Percentiles rank a stretch among this genome's conserved stretches.
phyloP scores from a whole-genome alignment of 345 rosid genomes.

The Theobroma cacao region DNA sequence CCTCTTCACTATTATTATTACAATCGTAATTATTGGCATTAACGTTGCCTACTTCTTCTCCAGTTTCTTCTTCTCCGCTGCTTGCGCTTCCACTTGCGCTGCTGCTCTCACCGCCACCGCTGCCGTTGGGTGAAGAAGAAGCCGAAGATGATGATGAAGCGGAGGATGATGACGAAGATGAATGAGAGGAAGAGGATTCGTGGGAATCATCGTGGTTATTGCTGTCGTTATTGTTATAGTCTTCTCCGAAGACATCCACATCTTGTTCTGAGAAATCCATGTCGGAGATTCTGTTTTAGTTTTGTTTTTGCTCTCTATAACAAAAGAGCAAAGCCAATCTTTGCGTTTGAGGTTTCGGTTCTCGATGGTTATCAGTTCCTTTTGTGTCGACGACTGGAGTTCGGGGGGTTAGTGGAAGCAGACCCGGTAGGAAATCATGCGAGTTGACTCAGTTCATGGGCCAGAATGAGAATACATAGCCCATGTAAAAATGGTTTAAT shows the following conservation, averaged over 20 bases:
- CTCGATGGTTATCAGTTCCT: not conserved
- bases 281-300: not conserved
- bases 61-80: too few relatives aligned
- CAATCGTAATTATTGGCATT: too few relatives aligned
- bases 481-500: not conserved
- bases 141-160: not conserved
- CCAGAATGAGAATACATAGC: not conserved
- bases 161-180: not conserved
- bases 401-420: too few relatives aligned
- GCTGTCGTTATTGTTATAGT: not conserved
- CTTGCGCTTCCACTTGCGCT: too few relatives aligned
- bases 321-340: not conserved
- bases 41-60: too few relatives aligned
- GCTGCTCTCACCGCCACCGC: slow-evolving; percentile 36
- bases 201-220: not conserved
- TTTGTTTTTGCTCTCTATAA: not conserved
- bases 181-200: not conserved
- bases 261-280: slow-evolving; percentile 7
- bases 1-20: too few relatives aligned
- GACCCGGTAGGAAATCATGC: not conserved
- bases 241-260: not conserved
- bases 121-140: slow-evolving; percentile 11
- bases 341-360: not conserved
- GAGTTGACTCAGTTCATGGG: not conserved
- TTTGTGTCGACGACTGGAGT: not conserved